Conservation (phyloP, 2,329 filamentous ascomycete genomes). For the Stagonosporopsis tanaceti region DNA sequence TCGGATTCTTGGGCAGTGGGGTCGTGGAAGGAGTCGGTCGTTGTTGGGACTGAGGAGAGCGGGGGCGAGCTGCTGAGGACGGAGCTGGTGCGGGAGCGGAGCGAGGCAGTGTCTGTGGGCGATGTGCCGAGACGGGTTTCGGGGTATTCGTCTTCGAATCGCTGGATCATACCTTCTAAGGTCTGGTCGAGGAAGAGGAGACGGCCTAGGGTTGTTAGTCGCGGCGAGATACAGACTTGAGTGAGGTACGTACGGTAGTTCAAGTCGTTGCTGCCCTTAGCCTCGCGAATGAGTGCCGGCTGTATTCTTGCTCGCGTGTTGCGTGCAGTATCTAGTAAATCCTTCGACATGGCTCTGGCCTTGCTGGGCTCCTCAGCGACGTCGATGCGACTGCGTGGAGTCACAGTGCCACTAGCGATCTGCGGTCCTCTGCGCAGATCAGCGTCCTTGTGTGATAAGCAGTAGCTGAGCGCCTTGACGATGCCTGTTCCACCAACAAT, state of each 20-base stretch:
- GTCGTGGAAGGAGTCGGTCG: slow-evolving; percentile 41
- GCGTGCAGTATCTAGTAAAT: slow-evolving; percentile 83
- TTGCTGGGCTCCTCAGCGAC: slow-evolving; percentile 38
- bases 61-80: slow-evolving; percentile 42
- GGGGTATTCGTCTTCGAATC: slow-evolving; percentile 96
- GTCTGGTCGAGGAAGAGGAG: slow-evolving; percentile 89
- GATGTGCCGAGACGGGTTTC: slow-evolving; percentile 71
- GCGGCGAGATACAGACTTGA: background rate
- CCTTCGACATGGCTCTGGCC: slow-evolving; percentile 84
- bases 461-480: slow-evolving; percentile 91
- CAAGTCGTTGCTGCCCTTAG: slow-evolving; percentile 72
- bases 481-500: slow-evolving; percentile 95
- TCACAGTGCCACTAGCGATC: slow-evolving; percentile 61
- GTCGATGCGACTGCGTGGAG: slow-evolving; percentile 55
- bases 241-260: slow-evolving; percentile 73
- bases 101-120: slow-evolving; percentile 40
- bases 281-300: slow-evolving; percentile 80
- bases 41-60: slow-evolving; percentile 39
- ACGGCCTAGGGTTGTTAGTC: slow-evolving; percentile 62
- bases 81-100: slow-evolving; percentile 40
- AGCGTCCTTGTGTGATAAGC: slow-evolving; percentile 80
- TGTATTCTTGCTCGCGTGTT: slow-evolving; percentile 87
- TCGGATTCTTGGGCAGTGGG: slow-evolving; percentile 47
- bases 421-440: slow-evolving; percentile 53
- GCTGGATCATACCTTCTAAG: slow-evolving; percentile 87